Conservation (phyloP, 2,329 filamentous ascomycete species). For the Bertia moriformis region DNA sequence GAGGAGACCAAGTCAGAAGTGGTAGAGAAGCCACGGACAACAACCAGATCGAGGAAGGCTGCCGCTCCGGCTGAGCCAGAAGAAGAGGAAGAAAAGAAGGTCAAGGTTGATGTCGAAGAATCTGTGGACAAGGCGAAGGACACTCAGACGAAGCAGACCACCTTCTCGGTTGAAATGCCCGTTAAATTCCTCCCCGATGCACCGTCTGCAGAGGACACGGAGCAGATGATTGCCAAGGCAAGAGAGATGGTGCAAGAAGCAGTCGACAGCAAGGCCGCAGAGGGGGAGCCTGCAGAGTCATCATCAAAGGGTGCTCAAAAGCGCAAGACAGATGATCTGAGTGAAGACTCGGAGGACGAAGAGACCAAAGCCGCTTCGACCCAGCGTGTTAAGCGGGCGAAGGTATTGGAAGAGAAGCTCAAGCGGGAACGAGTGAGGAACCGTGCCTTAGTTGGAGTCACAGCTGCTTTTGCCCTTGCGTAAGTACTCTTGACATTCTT, state of each 20-base stretch:
- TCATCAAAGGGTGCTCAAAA: conserved; percentile 18
- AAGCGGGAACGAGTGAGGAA: conserved; percentile 45
- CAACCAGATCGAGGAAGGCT: conserved; percentile 7
- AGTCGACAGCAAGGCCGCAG: conserved; percentile 14
- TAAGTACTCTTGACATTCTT: conserved; percentile 22
- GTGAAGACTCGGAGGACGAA: conserved; percentile 21
- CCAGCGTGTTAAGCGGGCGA: conserved; percentile 35
- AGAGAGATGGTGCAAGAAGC: conserved; percentile 37
- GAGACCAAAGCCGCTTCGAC: conserved; percentile 19
- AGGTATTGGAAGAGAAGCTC: conserved; percentile 38
- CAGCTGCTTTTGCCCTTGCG: conserved; percentile 44
- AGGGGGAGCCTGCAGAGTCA: conserved; percentile 8
- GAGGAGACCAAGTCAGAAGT: neutral
- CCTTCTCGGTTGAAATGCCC: conserved; percentile 42
- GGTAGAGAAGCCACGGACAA: neutral
- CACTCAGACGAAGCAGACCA: conserved; percentile 21
- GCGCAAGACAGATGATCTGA: conserved; percentile 35
- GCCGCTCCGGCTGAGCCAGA: conserved; percentile 8
- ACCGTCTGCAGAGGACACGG: conserved; percentile 36
- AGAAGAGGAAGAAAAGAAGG: conserved; percentile 20
- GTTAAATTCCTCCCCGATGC: conserved; percentile 31
- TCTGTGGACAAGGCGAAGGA: conserved; percentile 15
- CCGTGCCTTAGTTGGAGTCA: conserved; percentile 42
- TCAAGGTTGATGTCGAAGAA: conserved; percentile 36
- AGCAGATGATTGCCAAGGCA: conserved; percentile 43